Conservation (phyloP, 1,284 basidiomycete genomes). For the Psilocybe mexicana region DNA sequence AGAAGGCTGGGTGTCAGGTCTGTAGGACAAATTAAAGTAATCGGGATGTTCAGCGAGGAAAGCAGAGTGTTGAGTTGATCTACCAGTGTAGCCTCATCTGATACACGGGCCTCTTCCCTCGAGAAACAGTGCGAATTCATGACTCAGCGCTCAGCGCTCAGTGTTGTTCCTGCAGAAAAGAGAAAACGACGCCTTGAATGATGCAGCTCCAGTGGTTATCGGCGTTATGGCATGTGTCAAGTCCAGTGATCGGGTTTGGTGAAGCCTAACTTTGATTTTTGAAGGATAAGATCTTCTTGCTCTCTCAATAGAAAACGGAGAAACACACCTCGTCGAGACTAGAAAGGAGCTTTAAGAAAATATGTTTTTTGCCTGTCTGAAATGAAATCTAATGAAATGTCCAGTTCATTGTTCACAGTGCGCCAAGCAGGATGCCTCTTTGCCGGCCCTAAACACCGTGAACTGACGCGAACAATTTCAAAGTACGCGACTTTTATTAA, state of each 20-base stretch:
- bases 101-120: not conserved
- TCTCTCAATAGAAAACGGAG: not conserved
- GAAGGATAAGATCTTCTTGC: not conserved
- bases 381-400: not conserved
- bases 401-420: not conserved
- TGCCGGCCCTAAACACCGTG: slow-evolving; percentile 25
- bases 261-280: not conserved
- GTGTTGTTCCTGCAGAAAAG: not conserved
- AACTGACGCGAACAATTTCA: slow-evolving; percentile 12
- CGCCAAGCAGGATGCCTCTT: slow-evolving; percentile 5
- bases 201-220: not conserved
- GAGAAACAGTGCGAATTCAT: not conserved
- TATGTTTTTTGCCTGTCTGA: not conserved
- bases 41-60: slow-evolving; percentile 48
- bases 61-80: slow-evolving; percentile 48
- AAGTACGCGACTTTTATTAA: slow-evolving; percentile 9
- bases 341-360: not conserved
- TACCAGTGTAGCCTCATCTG: slow-evolving; percentile 25
- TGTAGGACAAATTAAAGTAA: slow-evolving; percentile 55
- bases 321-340: not conserved
- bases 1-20: slow-evolving; percentile 73
- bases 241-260: not conserved
- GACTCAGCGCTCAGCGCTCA: not conserved
- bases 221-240: not conserved
- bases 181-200: not conserved